Evolutionary conservation across 257 asterid species (phyloP).

Genomic region (Solanum arcanum): DNA sequence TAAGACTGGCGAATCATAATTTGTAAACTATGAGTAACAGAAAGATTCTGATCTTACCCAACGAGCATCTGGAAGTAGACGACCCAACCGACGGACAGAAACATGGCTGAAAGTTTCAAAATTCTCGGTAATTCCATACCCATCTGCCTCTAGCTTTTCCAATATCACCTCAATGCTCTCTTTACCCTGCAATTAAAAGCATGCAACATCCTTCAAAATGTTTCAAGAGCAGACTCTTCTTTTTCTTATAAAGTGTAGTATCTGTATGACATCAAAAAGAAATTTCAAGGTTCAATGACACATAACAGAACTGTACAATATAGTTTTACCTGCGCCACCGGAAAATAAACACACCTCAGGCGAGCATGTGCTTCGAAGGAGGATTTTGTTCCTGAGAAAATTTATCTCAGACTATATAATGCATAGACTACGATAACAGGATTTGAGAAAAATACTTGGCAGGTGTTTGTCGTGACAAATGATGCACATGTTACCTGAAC

Average conservation of each 20-base stretch:
- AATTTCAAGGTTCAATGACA: background rate
- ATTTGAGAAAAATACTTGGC: background rate
- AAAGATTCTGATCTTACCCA: constrained; percentile 36
- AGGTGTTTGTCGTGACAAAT: background rate
- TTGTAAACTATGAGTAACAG: background rate
- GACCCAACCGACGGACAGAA: constrained; percentile 69
- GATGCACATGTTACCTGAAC: constrained; percentile 20
- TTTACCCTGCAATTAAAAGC: constrained; percentile 40
- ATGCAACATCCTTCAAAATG: background rate
- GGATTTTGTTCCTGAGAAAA: constrained; percentile 22
- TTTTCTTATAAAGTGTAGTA: background rate
- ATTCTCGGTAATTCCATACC: constrained; percentile 37
- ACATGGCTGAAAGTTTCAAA: constrained; percentile 52
- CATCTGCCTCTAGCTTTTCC: constrained; percentile 25
- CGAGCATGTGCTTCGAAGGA: constrained; percentile 57
- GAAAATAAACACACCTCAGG: constrained; percentile 60
- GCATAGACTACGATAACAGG: background rate
- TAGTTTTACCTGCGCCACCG: constrained; percentile 33
- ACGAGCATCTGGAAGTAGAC: constrained; percentile 77
- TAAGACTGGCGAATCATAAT: background rate
- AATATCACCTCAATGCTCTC: constrained; percentile 45
- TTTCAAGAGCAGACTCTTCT: background rate
- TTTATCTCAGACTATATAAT: background rate
- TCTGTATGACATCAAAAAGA: background rate
- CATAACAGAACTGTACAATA: constrained; percentile 1